Conservation (phyloP, 768 basidiomycete species). For the Imleria badia region DNA sequence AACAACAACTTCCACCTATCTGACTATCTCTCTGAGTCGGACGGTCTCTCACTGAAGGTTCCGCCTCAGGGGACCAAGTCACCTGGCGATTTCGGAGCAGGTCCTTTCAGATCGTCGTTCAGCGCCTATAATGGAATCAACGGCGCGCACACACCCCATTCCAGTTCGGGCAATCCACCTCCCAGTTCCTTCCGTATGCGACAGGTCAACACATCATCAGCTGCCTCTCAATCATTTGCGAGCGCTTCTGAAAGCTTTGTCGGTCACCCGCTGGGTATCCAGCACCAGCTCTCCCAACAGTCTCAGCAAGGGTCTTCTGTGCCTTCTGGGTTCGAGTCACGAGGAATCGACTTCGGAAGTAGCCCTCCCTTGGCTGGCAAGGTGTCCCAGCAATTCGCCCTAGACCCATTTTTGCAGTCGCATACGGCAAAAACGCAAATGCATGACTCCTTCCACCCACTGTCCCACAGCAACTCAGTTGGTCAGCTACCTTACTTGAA, state of each 20-base stretch:
- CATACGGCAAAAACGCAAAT: constrained; percentile 28
- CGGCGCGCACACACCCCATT: constrained; percentile 21
- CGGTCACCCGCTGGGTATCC: constrained; percentile 29
- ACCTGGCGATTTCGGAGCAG: constrained; percentile 35
- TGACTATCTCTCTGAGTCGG: constrained; percentile 36
- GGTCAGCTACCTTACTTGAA: constrained; percentile 39
- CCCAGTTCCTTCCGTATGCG: constrained; percentile 37
- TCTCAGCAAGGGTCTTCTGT: constrained; percentile 31
- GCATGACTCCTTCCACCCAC: constrained; percentile 35
- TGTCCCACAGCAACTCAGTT: constrained; percentile 32
- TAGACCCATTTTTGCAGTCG: constrained; percentile 36
- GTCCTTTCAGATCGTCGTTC: constrained; percentile 38
- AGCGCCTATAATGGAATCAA: constrained; percentile 32
- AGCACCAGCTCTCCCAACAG: constrained; percentile 36
- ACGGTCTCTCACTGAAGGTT: constrained; percentile 34
- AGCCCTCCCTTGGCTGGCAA: constrained; percentile 27
- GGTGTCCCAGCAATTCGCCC: constrained; percentile 31
- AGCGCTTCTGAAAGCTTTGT: constrained; percentile 26
- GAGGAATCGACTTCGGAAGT: constrained; percentile 34
- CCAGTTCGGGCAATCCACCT: constrained; percentile 31
- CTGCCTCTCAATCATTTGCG: constrained; percentile 26
- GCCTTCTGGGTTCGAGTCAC: constrained; percentile 27
- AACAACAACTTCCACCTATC: constrained; percentile 32
- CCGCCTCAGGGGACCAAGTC: constrained; percentile 28
- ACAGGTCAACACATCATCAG: constrained; percentile 31